Base-by-base conservation (phyloP, 2,329 filamentous ascomycete genomes). In the Emericellopsis atlantica region DNA sequence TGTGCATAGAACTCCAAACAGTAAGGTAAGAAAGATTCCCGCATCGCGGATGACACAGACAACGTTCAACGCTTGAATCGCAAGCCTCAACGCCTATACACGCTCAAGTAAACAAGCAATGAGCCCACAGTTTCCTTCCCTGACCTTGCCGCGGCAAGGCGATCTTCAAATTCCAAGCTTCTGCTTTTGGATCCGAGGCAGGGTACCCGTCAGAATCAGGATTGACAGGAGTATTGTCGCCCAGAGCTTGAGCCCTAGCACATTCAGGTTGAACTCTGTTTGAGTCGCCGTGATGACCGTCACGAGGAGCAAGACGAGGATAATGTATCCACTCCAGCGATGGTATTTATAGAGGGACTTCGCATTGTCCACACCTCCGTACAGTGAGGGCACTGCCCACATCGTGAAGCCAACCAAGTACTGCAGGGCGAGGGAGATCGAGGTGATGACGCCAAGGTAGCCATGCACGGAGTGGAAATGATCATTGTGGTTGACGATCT, bases 331-430 rank as follows among this genome's bases (percentile, higher is more conserved):
- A 18, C 70, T 72, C 41, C 74, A 63, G 24, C 90, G 77, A 59
- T 96, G 92, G 53, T 89, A 95, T 62, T 94, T 95, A 71, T 90
- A 96, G 34, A 95, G 59, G 21, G 69, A 69, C 70, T 89, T 93
- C 16, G 88, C 90, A 4, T 78, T 79, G 22, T 85, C 79, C 46
- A 81, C 78, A 42, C 85, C 79, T 5, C 89, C 89, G 51, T 90
- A 93, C 1, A 94, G 52, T 1, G 56, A 54, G 0, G 89, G 89
- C 3, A 75, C 66, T 44, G 78, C 86, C 67, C 82, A 95, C 64
- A 92, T 85, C 26, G 85, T 83, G 46, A 93, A 75, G 14, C 92
- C 90, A 24, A 95, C 74, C 1, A 81, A 39, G 36, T 84, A 81
- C 64, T 96, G 92, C 2, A 83, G 50, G 10, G 79, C 56, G 6